A percentile compares a stretch with the other conserved stretches of the same genome.
Evolutionary conservation across 768 basidiomycete genomes (phyloP).

Genomic region (Mrakia blollopis): DNA sequence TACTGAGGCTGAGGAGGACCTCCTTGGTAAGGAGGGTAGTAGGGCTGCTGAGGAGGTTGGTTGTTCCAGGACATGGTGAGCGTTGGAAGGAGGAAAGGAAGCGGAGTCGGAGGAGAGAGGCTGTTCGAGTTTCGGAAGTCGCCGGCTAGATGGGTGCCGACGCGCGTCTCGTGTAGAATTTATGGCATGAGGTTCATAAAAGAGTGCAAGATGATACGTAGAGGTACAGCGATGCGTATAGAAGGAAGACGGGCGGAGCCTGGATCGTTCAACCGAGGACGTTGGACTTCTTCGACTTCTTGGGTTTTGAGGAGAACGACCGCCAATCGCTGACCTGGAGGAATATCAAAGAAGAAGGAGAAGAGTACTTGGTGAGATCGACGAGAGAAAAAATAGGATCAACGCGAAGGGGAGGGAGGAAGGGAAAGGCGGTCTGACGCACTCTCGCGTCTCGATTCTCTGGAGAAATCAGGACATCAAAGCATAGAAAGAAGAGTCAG

Average conservation of each 20-base stretch:
- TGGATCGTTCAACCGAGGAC: slow-evolving; percentile 54
- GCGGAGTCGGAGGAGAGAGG: neutral
- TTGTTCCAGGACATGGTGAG: neutral
- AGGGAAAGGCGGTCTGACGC: neutral
- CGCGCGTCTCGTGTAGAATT: neutral
- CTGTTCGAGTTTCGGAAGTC: neutral
- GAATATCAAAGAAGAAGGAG: too few species aligned
- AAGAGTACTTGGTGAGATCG: neutral
- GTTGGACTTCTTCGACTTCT: slow-evolving; percentile 63
- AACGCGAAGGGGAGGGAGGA: neutral
- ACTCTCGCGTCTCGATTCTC: slow-evolving; percentile 70
- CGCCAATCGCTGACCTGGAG: slow-evolving; percentile 76
- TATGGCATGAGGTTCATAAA: neutral
- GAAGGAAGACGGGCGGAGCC: neutral
- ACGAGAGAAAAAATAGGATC: neutral
- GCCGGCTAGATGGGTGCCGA: neutral
- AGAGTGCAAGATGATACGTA: neutral
- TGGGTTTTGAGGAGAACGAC: slow-evolving; percentile 54
- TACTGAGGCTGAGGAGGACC: slow-evolving; percentile 24
- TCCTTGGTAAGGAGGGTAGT: slow-evolving; percentile 30
- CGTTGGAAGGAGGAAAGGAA: neutral
- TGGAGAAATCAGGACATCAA: slow-evolving; percentile 37
- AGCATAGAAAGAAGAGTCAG: neutral
- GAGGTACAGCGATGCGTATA: neutral
- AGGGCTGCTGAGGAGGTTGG: slow-evolving; percentile 15